Conservation (phyloP, 495 filamentous ascomycete genomes). For the Penicillium waksmanii region DNA sequence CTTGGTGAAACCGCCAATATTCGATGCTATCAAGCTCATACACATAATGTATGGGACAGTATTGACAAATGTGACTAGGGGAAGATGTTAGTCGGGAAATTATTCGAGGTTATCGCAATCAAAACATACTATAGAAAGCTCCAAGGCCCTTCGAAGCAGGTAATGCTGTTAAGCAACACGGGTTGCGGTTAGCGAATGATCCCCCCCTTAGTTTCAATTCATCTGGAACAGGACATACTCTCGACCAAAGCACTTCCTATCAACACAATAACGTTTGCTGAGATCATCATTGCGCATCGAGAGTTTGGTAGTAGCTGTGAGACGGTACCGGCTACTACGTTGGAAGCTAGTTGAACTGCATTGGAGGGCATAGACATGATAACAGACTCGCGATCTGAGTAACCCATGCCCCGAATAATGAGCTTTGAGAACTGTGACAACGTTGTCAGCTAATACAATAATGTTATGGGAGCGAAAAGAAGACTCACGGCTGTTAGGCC, state of each 20-base stretch:
- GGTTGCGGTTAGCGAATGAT: neutral
- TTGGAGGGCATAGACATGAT: constrained; percentile 17
- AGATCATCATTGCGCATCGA: constrained; percentile 12
- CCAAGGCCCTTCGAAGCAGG: neutral
- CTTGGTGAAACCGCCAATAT: constrained; percentile 36
- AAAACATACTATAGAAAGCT: neutral
- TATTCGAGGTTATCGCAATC: neutral
- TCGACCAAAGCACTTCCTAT: constrained; percentile 13
- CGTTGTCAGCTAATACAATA: neutral
- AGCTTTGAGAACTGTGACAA: constrained; percentile 18
- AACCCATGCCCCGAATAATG: constrained; percentile 20
- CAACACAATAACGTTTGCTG: constrained; percentile 10
- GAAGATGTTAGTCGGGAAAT: neutral
- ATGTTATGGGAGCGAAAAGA: too few relatives aligned
- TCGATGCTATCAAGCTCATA: constrained; percentile 33
- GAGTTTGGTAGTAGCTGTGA: constrained; percentile 9
- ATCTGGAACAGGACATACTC: neutral
- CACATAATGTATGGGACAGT: constrained; percentile 30
- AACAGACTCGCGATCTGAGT: constrained; percentile 12
- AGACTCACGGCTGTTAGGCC: constrained; percentile 9
- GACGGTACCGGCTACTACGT: neutral
- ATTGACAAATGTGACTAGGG: neutral
- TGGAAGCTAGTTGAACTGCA: constrained; percentile 15
- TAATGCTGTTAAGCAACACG: neutral
- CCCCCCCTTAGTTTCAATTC: neutral